These are phyloP conservation scores for Suillus fuscotomentosus DNA, from an alignment of 768 basidiomycete species.

Conservation along the genomic window DNA sequence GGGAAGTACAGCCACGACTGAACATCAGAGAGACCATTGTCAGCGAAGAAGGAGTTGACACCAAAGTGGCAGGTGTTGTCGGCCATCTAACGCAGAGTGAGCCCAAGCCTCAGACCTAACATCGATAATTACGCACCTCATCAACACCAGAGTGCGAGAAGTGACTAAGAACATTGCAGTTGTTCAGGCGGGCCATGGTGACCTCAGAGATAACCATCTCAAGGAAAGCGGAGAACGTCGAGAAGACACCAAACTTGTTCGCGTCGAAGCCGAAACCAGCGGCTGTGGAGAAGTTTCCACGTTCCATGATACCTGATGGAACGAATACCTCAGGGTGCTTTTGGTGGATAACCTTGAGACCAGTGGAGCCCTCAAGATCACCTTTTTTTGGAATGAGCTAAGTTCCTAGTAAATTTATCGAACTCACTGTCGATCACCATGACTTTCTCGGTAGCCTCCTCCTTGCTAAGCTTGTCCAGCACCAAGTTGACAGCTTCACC, in stretches of 20 bases:
- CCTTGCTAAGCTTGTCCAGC: constrained; percentile 70
- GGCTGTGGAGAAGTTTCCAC: constrained; percentile 80
- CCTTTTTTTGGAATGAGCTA: constrained; percentile 35
- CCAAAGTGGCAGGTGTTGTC: constrained; percentile 67
- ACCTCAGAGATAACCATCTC: constrained; percentile 90
- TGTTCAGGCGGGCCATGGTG: constrained; percentile 90
- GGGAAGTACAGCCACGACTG: constrained; percentile 87
- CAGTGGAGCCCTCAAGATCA: constrained; percentile 88
- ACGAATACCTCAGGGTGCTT: constrained; percentile 88
- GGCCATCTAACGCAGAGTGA: constrained; percentile 42
- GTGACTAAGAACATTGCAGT: constrained; percentile 84
- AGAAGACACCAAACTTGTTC: constrained; percentile 85
- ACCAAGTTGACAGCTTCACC: constrained; percentile 83
- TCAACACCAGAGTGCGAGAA: constrained; percentile 89
- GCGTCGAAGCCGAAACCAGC: constrained; percentile 84
- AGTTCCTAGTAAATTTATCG: neutral
- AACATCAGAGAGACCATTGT: constrained; percentile 82
- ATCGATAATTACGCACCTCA: constrained; percentile 33
- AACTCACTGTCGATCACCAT: constrained; percentile 82
- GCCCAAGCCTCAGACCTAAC: neutral
- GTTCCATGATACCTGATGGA: constrained; percentile 85
- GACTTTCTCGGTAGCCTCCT: constrained; percentile 75
- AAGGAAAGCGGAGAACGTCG: constrained; percentile 88
- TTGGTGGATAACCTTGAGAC: constrained; percentile 83
- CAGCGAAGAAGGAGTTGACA: constrained; percentile 84